Evolutionary conservation across 768 basidiomycete genomes (phyloP).

Genomic region (Pluteus cervinus): DNA sequence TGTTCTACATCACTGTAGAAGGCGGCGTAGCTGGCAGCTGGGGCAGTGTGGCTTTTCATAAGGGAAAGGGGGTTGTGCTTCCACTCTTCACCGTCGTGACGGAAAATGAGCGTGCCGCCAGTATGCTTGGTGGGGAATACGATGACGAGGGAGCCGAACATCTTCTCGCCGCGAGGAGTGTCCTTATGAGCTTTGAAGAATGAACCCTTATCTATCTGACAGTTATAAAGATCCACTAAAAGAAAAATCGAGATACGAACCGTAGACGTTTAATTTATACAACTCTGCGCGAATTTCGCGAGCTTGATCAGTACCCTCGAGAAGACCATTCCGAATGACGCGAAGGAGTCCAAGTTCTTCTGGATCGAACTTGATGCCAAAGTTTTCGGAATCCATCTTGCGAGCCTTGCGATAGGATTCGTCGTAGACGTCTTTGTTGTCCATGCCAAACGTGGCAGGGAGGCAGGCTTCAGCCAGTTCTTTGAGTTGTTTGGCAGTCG

Average conservation of each 20-base stretch:
- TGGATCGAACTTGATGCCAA: conserved; percentile 14
- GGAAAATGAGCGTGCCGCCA: conserved; percentile 29
- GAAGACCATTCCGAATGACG: conserved; percentile 9
- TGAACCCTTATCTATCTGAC: conserved; percentile 26
- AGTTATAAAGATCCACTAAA: neutral
- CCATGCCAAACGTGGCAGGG: conserved; percentile 18
- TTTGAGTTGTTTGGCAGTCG: neutral
- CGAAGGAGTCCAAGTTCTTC: conserved; percentile 9
- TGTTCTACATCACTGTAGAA: conserved; percentile 37
- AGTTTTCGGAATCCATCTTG: conserved; percentile 15
- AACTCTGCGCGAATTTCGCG: conserved; percentile 18
- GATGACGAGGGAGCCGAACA: conserved; percentile 36
- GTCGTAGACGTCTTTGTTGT: conserved; percentile 13
- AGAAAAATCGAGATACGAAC: conserved; percentile 11
- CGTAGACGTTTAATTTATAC: conserved; percentile 34
- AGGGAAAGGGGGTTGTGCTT: conserved; percentile 26
- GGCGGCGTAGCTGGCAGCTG: conserved; percentile 13
- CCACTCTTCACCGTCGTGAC: conserved; percentile 27
- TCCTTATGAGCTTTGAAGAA: conserved; percentile 50
- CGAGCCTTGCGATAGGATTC: conserved; percentile 19
- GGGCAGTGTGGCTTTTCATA: conserved; percentile 20
- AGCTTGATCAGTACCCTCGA: conserved; percentile 10
- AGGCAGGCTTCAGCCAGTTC: conserved; percentile 11
- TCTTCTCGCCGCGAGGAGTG: conserved; percentile 32
- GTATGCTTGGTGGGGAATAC: conserved; percentile 31